A percentile compares a stretch with the other conserved stretches of the same genome.
These are phyloP conservation scores for Camellia oleifera DNA, from an alignment of 179 eudicot species.

Conservation along the genomic window DNA sequence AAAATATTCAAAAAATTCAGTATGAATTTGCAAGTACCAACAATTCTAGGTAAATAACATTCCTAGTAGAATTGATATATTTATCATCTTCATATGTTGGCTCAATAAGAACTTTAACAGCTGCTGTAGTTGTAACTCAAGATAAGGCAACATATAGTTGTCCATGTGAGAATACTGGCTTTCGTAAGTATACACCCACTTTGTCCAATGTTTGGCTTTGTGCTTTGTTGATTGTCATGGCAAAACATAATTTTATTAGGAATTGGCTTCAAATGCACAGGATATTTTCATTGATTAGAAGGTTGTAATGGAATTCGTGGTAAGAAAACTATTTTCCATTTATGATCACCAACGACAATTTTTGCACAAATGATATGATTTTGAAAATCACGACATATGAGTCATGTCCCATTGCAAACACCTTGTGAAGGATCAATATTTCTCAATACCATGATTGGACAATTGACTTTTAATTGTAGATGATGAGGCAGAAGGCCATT, in stretches of 20 bases:
- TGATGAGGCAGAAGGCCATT: too few relatives aligned
- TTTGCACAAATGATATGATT: constrained; percentile 15
- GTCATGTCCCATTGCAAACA: constrained; percentile 24
- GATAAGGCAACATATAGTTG: constrained; percentile 25
- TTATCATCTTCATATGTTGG: background rate
- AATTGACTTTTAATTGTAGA: background rate
- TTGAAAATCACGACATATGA: background rate
- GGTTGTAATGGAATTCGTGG: constrained; percentile 9
- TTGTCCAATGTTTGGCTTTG: constrained; percentile 21
- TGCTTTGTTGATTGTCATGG: constrained; percentile 25
- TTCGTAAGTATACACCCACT: constrained; percentile 16
- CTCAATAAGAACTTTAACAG: background rate
- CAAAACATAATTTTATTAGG: constrained; percentile 21
- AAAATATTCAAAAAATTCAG: too few relatives aligned
- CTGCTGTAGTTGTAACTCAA: background rate
- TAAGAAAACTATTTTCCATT: constrained; percentile 16
- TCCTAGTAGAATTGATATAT: background rate
- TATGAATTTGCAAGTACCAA: background rate
- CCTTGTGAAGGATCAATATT: constrained; percentile 17
- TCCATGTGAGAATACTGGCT: constrained; percentile 23
- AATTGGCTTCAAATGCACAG: constrained; percentile 9
- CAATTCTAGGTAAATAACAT: background rate
- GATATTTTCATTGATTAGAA: background rate
- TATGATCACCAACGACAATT: constrained; percentile 10
- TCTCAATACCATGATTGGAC: constrained; percentile 10